Conservation (phyloP, 2,329 filamentous ascomycete species). For the Chlorencoelia australis region DNA sequence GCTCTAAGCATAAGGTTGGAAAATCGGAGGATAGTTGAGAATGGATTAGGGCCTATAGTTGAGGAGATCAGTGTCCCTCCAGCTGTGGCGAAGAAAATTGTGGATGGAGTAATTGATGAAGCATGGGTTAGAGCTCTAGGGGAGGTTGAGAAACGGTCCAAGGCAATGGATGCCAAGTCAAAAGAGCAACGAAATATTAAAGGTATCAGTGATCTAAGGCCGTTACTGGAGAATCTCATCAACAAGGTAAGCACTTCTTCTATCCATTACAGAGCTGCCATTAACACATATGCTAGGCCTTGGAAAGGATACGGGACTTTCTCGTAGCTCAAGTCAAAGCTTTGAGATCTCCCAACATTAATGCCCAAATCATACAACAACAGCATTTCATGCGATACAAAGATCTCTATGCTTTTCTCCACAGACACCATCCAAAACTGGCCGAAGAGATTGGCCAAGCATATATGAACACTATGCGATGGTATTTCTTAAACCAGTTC, state of each 20-base stretch:
- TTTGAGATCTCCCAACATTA: conserved; percentile 87
- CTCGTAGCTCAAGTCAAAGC: conserved; percentile 92
- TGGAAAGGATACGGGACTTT: conserved; percentile 89
- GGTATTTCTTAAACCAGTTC: conserved; percentile 94
- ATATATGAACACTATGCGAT: conserved; percentile 97
- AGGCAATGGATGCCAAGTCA: conserved; percentile 57
- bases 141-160: conserved; percentile 72
- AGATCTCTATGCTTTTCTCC: conserved; percentile 77
- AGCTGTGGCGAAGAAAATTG: conserved; percentile 70
- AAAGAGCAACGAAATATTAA: conserved; percentile 56
- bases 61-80: conserved; percentile 89
- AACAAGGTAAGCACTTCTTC: conserved; percentile 49
- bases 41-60: conserved; percentile 74
- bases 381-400: conserved; percentile 83
- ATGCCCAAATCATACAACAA: conserved; percentile 93
- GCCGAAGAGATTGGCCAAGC: conserved; percentile 85
- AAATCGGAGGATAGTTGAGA: conserved; percentile 83
- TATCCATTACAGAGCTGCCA: conserved; percentile 11
- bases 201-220: conserved; percentile 73
- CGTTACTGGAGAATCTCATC: conserved; percentile 73
- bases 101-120: conserved; percentile 83
- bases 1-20: conserved; percentile 76
- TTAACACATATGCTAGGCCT: conserved; percentile 43
- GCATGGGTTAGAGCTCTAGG: conserved; percentile 73
- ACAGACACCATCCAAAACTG: conserved; percentile 70